Evolutionary conservation across 2,329 filamentous ascomycete species (phyloP).

Genomic region (Albifimbria verrucaria): DNA sequence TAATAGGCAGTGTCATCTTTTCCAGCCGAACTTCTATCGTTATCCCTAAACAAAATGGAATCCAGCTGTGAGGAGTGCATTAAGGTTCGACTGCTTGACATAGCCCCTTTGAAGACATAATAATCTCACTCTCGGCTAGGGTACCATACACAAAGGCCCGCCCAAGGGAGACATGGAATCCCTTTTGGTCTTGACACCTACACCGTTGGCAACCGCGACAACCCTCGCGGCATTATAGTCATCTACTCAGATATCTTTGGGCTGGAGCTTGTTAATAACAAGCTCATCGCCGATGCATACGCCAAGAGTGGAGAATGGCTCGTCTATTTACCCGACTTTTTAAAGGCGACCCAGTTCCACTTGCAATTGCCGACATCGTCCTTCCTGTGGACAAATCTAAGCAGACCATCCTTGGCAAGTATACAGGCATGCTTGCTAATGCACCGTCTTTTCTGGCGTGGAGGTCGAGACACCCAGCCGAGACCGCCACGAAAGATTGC

Average conservation of each 20-base stretch:
- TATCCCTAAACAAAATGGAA: no score
- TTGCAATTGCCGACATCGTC: slow-evolving; percentile 27
- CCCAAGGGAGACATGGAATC: slow-evolving; percentile 20
- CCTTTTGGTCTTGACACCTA: slow-evolving; percentile 34
- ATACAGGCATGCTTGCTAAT: slow-evolving; percentile 32
- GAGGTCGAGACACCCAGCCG: slow-evolving; percentile 28
- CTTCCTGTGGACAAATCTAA: slow-evolving; percentile 31
- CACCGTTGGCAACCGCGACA: slow-evolving; percentile 27
- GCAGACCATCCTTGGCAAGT: slow-evolving; percentile 30
- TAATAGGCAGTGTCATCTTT: no score
- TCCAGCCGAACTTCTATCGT: no score
- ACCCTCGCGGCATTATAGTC: slow-evolving; percentile 2
- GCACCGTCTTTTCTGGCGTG: slow-evolving; percentile 26
- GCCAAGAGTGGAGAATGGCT: slow-evolving; percentile 1
- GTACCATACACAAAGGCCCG: slow-evolving; percentile 2
- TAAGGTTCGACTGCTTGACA: neutral
- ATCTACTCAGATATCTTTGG: slow-evolving; percentile 4
- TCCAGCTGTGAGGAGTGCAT: slow-evolving; percentile 2
- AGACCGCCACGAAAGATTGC: slow-evolving; percentile 26
- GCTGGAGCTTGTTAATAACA: slow-evolving; percentile 1
- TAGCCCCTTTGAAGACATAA: neutral
- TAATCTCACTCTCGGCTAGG: neutral
- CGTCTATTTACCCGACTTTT: slow-evolving; percentile 3
- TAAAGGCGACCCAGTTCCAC: slow-evolving; percentile 1
- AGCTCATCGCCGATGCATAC: slow-evolving; percentile 4